phyloP scores from a whole-genome alignment of 2,329 filamentous ascomycete genomes.

The Cercospora zeina region DNA sequence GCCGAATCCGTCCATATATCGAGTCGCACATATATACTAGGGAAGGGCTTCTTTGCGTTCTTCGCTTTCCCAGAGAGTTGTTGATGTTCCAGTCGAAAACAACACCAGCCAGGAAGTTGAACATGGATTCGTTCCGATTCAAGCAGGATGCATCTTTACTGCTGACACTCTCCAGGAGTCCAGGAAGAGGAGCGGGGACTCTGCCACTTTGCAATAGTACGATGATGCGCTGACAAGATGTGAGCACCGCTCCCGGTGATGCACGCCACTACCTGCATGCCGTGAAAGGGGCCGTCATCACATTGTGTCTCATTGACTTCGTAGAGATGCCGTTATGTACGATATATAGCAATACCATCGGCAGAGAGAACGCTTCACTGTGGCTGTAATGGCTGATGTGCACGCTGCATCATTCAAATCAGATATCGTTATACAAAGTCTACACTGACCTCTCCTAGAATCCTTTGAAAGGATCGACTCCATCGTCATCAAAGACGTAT shows the following conservation, averaged over 20 bases:
- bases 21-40: background rate
- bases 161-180: background rate
- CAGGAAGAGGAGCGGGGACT: background rate
- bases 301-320: slow-evolving; percentile 8
- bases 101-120: background rate
- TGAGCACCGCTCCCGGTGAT: background rate
- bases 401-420: slow-evolving; percentile 6
- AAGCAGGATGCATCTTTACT: background rate
- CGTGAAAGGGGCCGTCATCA: background rate
- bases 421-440: slow-evolving; percentile 7
- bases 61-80: background rate
- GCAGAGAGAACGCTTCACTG: background rate
- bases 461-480: slow-evolving; percentile 41
- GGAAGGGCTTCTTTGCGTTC: background rate
- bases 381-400: background rate
- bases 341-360: slow-evolving; percentile 5
- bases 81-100: background rate
- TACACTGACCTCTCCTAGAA: slow-evolving; percentile 31
- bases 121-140: background rate
- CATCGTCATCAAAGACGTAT: slow-evolving; percentile 41
- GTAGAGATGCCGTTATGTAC: slow-evolving; percentile 17
- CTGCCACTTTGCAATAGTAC: background rate
- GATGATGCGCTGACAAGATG: background rate
- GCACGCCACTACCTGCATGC: background rate
- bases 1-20: background rate